Percentiles rank a stretch among this genome's conserved stretches.
These are phyloP conservation scores for Quercus alba DNA, from an alignment of 306 rosid genomes.

Conservation along the genomic window DNA sequence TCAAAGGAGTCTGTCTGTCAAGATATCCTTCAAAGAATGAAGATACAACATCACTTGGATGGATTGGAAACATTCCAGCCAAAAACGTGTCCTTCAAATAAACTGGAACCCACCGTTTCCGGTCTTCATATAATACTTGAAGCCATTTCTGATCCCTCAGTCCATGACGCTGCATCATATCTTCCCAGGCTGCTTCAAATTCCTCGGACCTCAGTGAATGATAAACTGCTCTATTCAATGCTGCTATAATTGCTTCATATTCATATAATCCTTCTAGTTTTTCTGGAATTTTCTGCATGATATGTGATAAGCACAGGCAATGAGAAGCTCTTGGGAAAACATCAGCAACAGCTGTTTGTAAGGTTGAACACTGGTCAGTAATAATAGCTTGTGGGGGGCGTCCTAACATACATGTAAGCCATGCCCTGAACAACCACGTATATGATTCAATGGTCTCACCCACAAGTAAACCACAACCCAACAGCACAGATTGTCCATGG, in stretches of 20 bases:
- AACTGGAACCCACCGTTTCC: slow-evolving; percentile 66
- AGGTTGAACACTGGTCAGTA: slow-evolving; percentile 34
- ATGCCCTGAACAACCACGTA: slow-evolving; percentile 71
- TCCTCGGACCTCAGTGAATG: slow-evolving; percentile 54
- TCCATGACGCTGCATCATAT: slow-evolving; percentile 49
- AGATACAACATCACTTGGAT: slow-evolving; percentile 38
- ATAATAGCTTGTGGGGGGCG: slow-evolving; percentile 71
- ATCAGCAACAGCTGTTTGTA: slow-evolving; percentile 56
- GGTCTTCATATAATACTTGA: slow-evolving; percentile 52
- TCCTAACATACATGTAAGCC: slow-evolving; percentile 67
- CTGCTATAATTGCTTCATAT: slow-evolving; percentile 41
- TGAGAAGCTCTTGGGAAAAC: slow-evolving; percentile 77
- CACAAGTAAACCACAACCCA: slow-evolving; percentile 73
- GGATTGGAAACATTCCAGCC: slow-evolving; percentile 55
- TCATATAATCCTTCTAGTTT: slow-evolving; percentile 42
- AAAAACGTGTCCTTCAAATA: slow-evolving; percentile 52
- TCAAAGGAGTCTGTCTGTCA: slow-evolving; percentile 40
- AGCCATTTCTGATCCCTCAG: slow-evolving; percentile 61
- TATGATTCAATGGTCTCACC: slow-evolving; percentile 57
- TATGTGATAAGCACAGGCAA: slow-evolving; percentile 44
- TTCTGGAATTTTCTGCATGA: slow-evolving; percentile 54
- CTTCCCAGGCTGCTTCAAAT: slow-evolving; percentile 68
- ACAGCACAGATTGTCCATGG: slow-evolving; percentile 58
- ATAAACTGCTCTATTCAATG: slow-evolving; percentile 47
- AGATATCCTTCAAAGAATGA: slow-evolving; percentile 49